phyloP scores from a whole-genome alignment of 768 basidiomycete species.

The Calvatia gigantea region DNA sequence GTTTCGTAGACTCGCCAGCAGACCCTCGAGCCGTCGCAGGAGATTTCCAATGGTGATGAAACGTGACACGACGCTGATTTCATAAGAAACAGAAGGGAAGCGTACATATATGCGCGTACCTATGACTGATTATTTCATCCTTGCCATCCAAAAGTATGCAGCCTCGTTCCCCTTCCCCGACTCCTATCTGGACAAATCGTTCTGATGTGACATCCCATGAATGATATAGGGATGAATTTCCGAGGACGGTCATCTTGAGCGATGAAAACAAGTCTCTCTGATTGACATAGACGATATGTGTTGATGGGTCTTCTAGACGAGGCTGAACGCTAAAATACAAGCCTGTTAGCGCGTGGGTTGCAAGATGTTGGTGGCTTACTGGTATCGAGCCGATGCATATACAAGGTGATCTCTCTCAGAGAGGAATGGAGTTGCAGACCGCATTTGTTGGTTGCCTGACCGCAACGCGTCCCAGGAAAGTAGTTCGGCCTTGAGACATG shows the following conservation, averaged over 20 bases:
- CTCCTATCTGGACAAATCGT: slow-evolving; percentile 48
- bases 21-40: slow-evolving; percentile 60
- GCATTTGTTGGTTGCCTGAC: slow-evolving; percentile 24
- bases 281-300: slow-evolving; percentile 40
- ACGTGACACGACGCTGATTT: slow-evolving; percentile 48
- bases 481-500: slow-evolving; percentile 36
- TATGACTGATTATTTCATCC: slow-evolving; percentile 51
- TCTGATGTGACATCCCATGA: slow-evolving; percentile 57
- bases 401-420: slow-evolving; percentile 60
- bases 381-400: slow-evolving; percentile 54
- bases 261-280: slow-evolving; percentile 47
- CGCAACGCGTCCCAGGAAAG: slow-evolving; percentile 65
- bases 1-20: slow-evolving; percentile 42
- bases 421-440: slow-evolving; percentile 52
- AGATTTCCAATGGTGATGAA: slow-evolving; percentile 70
- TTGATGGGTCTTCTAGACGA: slow-evolving; percentile 33
- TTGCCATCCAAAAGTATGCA: slow-evolving; percentile 52
- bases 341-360: slow-evolving; percentile 2
- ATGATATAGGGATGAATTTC: slow-evolving; percentile 64
- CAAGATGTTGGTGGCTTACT: slow-evolving; percentile 38
- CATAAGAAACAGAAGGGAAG: neutral
- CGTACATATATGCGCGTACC: slow-evolving; percentile 33
- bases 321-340: slow-evolving; percentile 42
- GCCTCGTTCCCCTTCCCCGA: slow-evolving; percentile 29
- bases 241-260: slow-evolving; percentile 56